These are phyloP conservation scores for Hymenoscyphus linearis DNA, from an alignment of 2,329 filamentous ascomycete species.

Conservation along the genomic window DNA sequence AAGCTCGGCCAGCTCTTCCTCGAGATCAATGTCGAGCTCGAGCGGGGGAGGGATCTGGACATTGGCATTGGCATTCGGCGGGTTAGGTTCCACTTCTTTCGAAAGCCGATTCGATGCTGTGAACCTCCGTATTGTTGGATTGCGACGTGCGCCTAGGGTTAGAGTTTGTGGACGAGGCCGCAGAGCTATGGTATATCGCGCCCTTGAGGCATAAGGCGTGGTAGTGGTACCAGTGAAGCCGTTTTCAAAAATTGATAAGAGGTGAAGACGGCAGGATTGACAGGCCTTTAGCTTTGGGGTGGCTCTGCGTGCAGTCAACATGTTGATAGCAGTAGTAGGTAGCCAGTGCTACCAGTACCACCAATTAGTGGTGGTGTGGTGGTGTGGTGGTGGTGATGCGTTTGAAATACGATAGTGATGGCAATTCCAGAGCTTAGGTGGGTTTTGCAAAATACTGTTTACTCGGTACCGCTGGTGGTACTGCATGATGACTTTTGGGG, in stretches of 20 bases:
- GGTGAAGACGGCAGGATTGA: slow-evolving; percentile 32
- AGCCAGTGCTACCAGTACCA: background rate
- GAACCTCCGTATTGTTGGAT: slow-evolving; percentile 14
- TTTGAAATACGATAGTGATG: background rate
- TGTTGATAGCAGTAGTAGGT: slow-evolving; percentile 6
- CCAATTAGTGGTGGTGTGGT: too few species aligned
- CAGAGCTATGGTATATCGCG: slow-evolving; percentile 14
- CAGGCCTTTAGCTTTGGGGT: slow-evolving; percentile 27
- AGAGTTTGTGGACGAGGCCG: slow-evolving; percentile 7
- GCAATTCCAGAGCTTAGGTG: background rate
- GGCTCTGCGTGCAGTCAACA: slow-evolving; percentile 28
- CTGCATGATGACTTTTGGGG: too few species aligned
- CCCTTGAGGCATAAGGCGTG: slow-evolving; percentile 10
- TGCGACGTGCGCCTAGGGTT: slow-evolving; percentile 9
- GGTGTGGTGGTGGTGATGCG: background rate
- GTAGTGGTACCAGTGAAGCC: slow-evolving; percentile 27
- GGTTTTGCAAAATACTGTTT: too few species aligned
- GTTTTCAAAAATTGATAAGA: slow-evolving; percentile 32
- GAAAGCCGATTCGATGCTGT: slow-evolving; percentile 11
- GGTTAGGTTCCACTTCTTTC: slow-evolving; percentile 1
- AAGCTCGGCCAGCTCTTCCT: background rate
- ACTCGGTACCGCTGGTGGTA: too few species aligned
- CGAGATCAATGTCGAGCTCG: background rate
- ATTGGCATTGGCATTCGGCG: background rate
- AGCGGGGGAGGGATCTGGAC: background rate